A percentile compares a stretch with the other conserved stretches of the same genome.
phyloP scores from a whole-genome alignment of 371 early-diverging fungal genomes.

The Vavraia culicis region DNA sequence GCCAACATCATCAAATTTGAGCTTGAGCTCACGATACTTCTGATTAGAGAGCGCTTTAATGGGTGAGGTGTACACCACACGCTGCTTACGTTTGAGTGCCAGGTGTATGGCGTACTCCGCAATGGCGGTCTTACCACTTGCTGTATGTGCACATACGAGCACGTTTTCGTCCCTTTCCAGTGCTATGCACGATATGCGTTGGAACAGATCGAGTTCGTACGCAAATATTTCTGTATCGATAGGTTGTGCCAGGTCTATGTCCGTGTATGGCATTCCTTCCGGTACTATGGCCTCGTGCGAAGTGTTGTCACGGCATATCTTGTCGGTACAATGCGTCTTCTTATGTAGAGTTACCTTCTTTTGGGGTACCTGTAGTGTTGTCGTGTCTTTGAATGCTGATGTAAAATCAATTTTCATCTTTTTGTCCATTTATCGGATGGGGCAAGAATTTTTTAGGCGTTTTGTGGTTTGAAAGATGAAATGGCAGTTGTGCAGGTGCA shows the following conservation, averaged over 20 bases:
- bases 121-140: slow-evolving; percentile 95
- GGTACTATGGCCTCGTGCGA: slow-evolving; percentile 40
- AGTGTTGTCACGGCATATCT: too few species aligned
- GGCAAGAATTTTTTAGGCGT: too few species aligned
- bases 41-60: slow-evolving; percentile 98
- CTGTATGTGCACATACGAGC: slow-evolving; percentile 89
- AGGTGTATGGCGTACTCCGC: slow-evolving; percentile 98
- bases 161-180: slow-evolving; percentile 85
- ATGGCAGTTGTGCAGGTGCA: too few species aligned
- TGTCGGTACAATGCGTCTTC: too few species aligned
- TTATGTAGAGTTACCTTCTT: too few species aligned
- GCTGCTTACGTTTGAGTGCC: slow-evolving; percentile 65
- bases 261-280: slow-evolving; percentile 17
- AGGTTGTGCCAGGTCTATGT: slow-evolving; percentile 36
- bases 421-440: too few species aligned
- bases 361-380: too few species aligned
- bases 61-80: slow-evolving; percentile 94
- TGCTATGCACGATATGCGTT: slow-evolving; percentile 62
- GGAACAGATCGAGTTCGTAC: slow-evolving; percentile 90
- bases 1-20: slow-evolving; percentile 86
- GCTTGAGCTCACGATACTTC: slow-evolving; percentile 86
- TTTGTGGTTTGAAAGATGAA: too few species aligned
- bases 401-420: too few species aligned
- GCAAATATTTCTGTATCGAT: slow-evolving; percentile 60
- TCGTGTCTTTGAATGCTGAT: too few species aligned